These are phyloP conservation scores for Pyrenophora teres DNA, from an alignment of 2,329 filamentous ascomycete genomes.

Conservation along the genomic window DNA sequence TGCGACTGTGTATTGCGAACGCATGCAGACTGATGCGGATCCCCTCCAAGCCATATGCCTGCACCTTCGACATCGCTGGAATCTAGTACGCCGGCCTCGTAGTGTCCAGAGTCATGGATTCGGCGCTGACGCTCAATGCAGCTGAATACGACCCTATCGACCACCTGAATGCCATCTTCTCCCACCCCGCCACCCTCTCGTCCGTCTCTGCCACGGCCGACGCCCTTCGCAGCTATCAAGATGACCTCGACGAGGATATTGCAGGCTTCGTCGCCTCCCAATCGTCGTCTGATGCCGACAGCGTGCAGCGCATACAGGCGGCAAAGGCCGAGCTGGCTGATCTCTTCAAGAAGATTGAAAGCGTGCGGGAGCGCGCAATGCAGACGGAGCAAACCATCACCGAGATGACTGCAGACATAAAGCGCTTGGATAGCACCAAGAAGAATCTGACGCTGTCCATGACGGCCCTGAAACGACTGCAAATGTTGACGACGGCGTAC, in stretches of 20 bases:
- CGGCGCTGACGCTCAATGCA: slow-evolving; percentile 45
- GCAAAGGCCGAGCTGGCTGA: slow-evolving; percentile 87
- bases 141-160: slow-evolving; percentile 90
- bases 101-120: slow-evolving; percentile 14
- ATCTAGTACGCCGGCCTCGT: slow-evolving; percentile 39
- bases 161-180: slow-evolving; percentile 92
- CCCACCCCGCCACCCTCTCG: slow-evolving; percentile 81
- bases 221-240: slow-evolving; percentile 73
- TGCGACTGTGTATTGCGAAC: slow-evolving; percentile 32
- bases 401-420: slow-evolving; percentile 98
- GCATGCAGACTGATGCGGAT: slow-evolving; percentile 44
- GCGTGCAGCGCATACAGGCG: slow-evolving; percentile 86
- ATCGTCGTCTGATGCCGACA: slow-evolving; percentile 83
- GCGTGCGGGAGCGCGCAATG: slow-evolving; percentile 83
- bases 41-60: slow-evolving; percentile 44
- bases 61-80: slow-evolving; percentile 44
- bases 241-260: slow-evolving; percentile 83
- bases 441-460: slow-evolving; percentile 95
- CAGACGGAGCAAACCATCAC: slow-evolving; percentile 96
- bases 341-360: slow-evolving; percentile 93
- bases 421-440: slow-evolving; percentile 94
- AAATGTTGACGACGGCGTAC: slow-evolving; percentile 99
- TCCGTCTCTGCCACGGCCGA: slow-evolving; percentile 76
- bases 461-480: slow-evolving; percentile 93
- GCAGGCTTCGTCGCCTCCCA: slow-evolving; percentile 72